Percentiles rank a stretch among this genome's conserved stretches.
Evolutionary conservation across 1,139 yeast genomes (phyloP).

Genomic region (Hyphopichia fennica): DNA sequence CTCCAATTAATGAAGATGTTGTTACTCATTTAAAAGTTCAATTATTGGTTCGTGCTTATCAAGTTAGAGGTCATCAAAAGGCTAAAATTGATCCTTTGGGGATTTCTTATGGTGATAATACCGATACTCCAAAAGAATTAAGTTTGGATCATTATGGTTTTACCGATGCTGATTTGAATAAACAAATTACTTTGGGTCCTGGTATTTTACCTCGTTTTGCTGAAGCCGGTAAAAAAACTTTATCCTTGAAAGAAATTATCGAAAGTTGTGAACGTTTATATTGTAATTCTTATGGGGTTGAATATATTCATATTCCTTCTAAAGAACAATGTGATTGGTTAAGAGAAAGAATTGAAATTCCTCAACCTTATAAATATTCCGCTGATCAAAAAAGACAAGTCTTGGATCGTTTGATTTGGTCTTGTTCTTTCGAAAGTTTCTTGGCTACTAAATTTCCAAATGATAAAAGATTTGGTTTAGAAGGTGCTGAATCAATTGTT

Average conservation of each 20-base stretch:
- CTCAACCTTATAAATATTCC: conserved; percentile 79
- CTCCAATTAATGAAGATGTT: conserved; percentile 57
- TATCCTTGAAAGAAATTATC: conserved; percentile 77
- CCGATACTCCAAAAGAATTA: conserved; percentile 73
- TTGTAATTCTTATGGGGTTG: conserved; percentile 89
- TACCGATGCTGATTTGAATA: conserved; percentile 79
- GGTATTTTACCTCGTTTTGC: conserved; percentile 96
- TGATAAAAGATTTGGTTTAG: conserved; percentile 97
- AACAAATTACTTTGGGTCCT: conserved; percentile 89
- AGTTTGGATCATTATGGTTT: conserved; percentile 91
- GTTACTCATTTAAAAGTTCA: conserved; percentile 92
- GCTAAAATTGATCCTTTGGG: conserved; percentile 95
- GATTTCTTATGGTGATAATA: conserved; percentile 76
- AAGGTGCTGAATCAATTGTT: conserved; percentile 95
- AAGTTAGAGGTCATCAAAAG: conserved; percentile 96
- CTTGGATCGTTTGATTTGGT: conserved; percentile 95
- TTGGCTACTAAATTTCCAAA: conserved; percentile 94
- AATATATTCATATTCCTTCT: conserved; percentile 95
- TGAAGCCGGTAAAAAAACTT: conserved; percentile 58
- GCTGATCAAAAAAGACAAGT: conserved; percentile 94
- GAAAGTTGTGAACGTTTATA: conserved; percentile 78
- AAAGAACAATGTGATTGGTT: conserved; percentile 97
- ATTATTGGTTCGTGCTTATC: conserved; percentile 95
- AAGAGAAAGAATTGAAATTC: conserved; percentile 93
- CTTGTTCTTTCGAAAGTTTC: conserved; percentile 90